phyloP scores from a whole-genome alignment of 805 yeast species.

The Saturnispora saitoi region DNA sequence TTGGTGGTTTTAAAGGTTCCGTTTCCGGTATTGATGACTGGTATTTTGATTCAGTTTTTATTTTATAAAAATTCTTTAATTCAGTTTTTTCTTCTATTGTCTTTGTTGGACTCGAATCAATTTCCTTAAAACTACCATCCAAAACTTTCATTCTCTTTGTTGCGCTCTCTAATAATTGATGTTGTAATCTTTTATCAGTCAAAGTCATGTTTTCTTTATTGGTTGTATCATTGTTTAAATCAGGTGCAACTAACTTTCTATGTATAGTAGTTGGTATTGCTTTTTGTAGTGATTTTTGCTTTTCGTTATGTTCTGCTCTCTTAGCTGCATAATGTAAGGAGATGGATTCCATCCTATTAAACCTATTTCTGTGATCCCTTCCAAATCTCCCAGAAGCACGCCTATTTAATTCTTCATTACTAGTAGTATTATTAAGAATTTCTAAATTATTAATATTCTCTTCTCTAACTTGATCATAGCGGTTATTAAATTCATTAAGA shows the following conservation, averaged over 20 bases:
- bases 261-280: neutral
- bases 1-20: slow-evolving; percentile 6
- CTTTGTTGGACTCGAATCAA: slow-evolving; percentile 26
- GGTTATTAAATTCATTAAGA: slow-evolving; percentile 34
- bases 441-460: slow-evolving; percentile 21
- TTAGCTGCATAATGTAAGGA: slow-evolving; percentile 39
- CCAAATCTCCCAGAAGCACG: slow-evolving; percentile 34
- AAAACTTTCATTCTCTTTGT: slow-evolving; percentile 22
- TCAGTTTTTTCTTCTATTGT: slow-evolving; percentile 19
- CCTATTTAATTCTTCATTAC: slow-evolving; percentile 19
- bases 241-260: slow-evolving; percentile 1
- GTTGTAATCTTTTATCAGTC: slow-evolving; percentile 22
- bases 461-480: slow-evolving; percentile 33
- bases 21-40: neutral
- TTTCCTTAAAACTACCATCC: slow-evolving; percentile 23
- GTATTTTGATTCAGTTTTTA: neutral
- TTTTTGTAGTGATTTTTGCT: slow-evolving; percentile 1
- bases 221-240: neutral
- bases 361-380: slow-evolving; percentile 36
- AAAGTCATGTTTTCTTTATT: slow-evolving; percentile 9
- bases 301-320: slow-evolving; percentile 14
- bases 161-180: slow-evolving; percentile 23
- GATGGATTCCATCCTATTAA: slow-evolving; percentile 44
- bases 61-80: slow-evolving; percentile 17
- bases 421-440: slow-evolving; percentile 19